Evolutionary conservation across 129 eudicot genomes (phyloP), one percentile per base, ranked within the genome.

Genomic region (Artemisia argyi): DNA sequence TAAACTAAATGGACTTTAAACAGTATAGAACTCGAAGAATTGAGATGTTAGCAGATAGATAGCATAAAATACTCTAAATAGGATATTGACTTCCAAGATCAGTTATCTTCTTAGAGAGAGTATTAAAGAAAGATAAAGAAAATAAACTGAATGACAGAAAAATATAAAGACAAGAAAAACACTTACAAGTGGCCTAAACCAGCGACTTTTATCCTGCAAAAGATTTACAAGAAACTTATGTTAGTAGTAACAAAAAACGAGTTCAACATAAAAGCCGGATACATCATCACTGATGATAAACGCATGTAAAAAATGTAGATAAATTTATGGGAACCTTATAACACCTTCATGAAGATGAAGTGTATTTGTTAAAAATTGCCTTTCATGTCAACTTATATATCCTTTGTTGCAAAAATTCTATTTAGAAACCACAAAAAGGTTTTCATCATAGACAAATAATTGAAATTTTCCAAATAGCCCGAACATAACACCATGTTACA

Each of bases 151-250:
- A 10, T 5, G 12, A 26, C 53, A 15, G 4, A 22, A 64, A 39
- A 7, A 19, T 3, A 13, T 7, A 54, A 7, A 39, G 11, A 39
- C 46, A 39, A 51, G 74, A 39, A 24, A 71, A 76, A 65, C 62
- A 85, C 96, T 85, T 76, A 89, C 96, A 66, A 4, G 66, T 51
- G 17, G 59, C 18, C 52, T 68, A 66, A 81, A 89, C 91, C 91
- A 86, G 58, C 71, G 53, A 52, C 72, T 54, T 56, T n/a, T 73
- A 18, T 63, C 91, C 96, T 89, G 89, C 66, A 79, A 73, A 39
- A 39, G 76, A 17, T 64, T 17, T 39, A 58, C 57, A 59, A 39
- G 46, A 72, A 35, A 22, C 22, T 12, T 16, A 53, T 56, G 72
- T 76, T 46, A 65, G 62, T 57, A 61, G 35, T 60, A 42, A 65